phyloP scores from a whole-genome alignment of 2,329 filamentous ascomycete species.

The Leptographium wingfieldii region DNA sequence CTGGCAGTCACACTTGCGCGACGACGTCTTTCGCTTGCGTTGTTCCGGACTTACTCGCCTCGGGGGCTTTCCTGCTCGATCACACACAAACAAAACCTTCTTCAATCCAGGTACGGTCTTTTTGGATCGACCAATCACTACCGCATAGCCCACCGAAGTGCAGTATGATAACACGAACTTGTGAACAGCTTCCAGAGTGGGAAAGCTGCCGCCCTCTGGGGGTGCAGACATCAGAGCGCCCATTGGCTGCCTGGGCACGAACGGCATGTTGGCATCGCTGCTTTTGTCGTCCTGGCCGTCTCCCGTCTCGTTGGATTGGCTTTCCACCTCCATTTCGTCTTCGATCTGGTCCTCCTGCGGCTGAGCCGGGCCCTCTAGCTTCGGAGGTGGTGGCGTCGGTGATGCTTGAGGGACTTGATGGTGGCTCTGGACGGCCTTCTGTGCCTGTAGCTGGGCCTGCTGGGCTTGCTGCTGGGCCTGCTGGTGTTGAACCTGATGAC shows the following conservation, averaged over 20 bases:
- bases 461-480: conserved; percentile 9
- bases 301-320: conserved; percentile 5
- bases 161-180: conserved; percentile 53
- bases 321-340: conserved; percentile 42
- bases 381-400: conserved; percentile 7
- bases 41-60: conserved; percentile 50
- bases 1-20: conserved; percentile 55
- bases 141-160: conserved; percentile 54
- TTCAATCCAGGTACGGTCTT: conserved; percentile 55
- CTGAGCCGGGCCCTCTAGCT: conserved; percentile 16
- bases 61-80: conserved; percentile 50
- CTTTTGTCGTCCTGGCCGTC: conserved; percentile 25
- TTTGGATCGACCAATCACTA: conserved; percentile 55
- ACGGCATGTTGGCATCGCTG: conserved; percentile 23
- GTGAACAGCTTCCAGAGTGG: conserved; percentile 51
- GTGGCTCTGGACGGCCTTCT: conserved; percentile 11
- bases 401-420: conserved; percentile 15
- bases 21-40: conserved; percentile 53
- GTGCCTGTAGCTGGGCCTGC: conserved; percentile 5
- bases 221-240: conserved; percentile 49
- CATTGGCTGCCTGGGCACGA: conserved; percentile 41
- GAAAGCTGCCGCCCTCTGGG: conserved; percentile 50
- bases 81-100: conserved; percentile 55
- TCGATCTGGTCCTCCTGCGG: conserved; percentile 25
- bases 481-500: conserved; percentile 5